Evolutionary conservation across 2,329 filamentous ascomycete genomes (phyloP), one percentile per base, ranked within the genome.

Genomic region (Byssothecium circinans): DNA sequence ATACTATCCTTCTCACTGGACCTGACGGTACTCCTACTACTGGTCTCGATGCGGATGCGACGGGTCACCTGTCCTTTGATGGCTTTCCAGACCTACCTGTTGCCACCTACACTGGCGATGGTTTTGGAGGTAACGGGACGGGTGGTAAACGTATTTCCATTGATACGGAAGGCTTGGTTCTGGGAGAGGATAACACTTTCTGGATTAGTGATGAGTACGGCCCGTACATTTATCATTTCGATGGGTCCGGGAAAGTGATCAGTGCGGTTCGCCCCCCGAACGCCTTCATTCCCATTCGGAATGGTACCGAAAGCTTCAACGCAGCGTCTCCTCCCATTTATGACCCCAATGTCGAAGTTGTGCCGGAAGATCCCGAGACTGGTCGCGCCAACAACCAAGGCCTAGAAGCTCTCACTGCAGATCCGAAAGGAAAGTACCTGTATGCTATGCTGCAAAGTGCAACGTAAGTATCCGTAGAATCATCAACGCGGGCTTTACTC

Each of bases 361-460:
- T 66, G 2, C 86, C 86, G 0, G 75, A 72, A 12, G 75, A 86
- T 53, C 82, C 84, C 0, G 74, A 77, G 1, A 78, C 78, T 1
- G 87, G 87, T 11, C 80, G 87, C 17, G 75, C 78, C 45, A 89
- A 90, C 67, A 90, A 90, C 67, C 85, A 88, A 64, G 86, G 87
- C n/a, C 81, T 89, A 40, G 87, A 90, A 68, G 86, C 83, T 0
- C 69, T 90, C 40, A 85, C 83, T 0, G 69, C 80, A n/a, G 82
- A 80, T 3, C 74, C 78, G 0, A 81, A 87, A 54, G 84, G 85
- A 8, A 82, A 81, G 51, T 81, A 75, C 2, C 73, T 89, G 10
- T 89, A 82, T 61, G 79, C 80, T 1, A 75, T 89, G 47, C 72
- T 88, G 18, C 86, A 91, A 64, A 83, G 81, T 1, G 84, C 85